phyloP scores from a whole-genome alignment of 1,284 basidiomycete species.

The Cystobasidiaceae sp. region DNA sequence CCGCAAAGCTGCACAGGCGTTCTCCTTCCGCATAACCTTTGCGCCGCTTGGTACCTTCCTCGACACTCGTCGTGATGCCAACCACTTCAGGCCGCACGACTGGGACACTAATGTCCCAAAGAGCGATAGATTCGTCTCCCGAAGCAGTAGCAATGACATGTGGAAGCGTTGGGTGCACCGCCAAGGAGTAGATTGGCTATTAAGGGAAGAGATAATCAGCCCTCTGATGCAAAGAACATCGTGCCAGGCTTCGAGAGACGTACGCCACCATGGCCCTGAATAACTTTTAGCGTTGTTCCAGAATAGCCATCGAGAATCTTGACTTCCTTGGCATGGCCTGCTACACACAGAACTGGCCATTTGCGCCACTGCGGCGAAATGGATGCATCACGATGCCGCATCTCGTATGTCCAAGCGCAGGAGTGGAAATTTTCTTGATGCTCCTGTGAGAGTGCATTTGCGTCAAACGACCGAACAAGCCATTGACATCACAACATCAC shows the following conservation, averaged over 20 bases:
- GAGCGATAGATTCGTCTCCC: conserved; percentile 7
- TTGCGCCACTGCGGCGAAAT: conserved; percentile 14
- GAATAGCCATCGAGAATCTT: conserved; percentile 30
- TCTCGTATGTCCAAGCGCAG: conserved; percentile 23
- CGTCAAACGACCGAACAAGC: background rate
- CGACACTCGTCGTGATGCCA: background rate
- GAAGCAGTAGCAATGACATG: conserved; percentile 28
- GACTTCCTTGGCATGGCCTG: conserved; percentile 8
- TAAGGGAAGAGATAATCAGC: background rate
- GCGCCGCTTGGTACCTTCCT: conserved; percentile 20
- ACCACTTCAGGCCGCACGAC: conserved; percentile 11
- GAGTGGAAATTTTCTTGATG: conserved; percentile 3
- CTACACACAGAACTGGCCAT: conserved; percentile 21
- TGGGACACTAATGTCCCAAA: conserved; percentile 29
- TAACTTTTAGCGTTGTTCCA: conserved; percentile 13
- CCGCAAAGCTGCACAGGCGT: conserved; percentile 13
- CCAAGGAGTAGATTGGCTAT: conserved; percentile 19
- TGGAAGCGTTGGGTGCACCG: conserved; percentile 15
- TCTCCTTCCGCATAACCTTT: conserved; percentile 23
- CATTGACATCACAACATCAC: background rate
- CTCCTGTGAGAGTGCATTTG: background rate
- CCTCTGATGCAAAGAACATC: background rate
- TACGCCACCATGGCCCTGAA: conserved; percentile 27
- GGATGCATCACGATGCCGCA: background rate
- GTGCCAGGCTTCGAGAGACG: background rate